Base-by-base conservation (phyloP, 495 filamentous ascomycete species). In the Xylaria intraflava region DNA sequence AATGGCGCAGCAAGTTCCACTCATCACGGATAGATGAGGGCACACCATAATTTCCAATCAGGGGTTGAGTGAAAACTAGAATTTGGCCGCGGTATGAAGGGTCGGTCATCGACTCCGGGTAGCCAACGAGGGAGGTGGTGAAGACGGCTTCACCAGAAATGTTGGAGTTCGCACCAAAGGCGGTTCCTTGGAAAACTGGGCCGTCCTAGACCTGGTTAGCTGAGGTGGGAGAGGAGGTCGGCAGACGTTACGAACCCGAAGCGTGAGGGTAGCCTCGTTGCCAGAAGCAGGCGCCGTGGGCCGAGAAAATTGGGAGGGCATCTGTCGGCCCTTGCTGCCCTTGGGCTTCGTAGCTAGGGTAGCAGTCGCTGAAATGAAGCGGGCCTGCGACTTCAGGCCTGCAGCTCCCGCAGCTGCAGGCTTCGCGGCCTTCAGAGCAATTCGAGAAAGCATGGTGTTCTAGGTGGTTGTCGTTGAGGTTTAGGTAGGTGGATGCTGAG, bases 11-110 rank as follows among this genome's bases (percentile, higher is more conserved):
- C 50, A 94, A 77, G 56, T 87, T 87, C 69, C 82, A 81, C 67
- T 85, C 70, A 65, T 94, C 89, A 45, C 89, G 83, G 62, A 78
- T 79, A 29, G 76, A 78, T 12, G 87, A 89, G 2, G 90, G 90
- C 1, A 95, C 90, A 61, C 93, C 93, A 65, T 99, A 99, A 77
- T 99, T 99, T 59, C 93, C 93, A 69, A 99, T 96, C 57, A 99
- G 75, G n/a, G 93, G 93, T 68, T 95, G 89, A 49, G 93, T 99
- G 78, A 99, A 96, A 64, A 97, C 92, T 62, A 96, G 76, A 53
- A 97, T 97, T 75, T 99, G 94, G 40, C 94, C 94, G 60, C 94
- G 90, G 78, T 99, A 99, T 27, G 93, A 97, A 35, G 93, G 94
- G 64, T 97, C 94, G 65, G 93, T 97, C 82, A 99, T 83, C 40